Percentiles rank a stretch among this genome's conserved stretches.
phyloP scores from a whole-genome alignment of 2,329 filamentous ascomycete genomes.

The Graphiopsis chlorocephala region DNA sequence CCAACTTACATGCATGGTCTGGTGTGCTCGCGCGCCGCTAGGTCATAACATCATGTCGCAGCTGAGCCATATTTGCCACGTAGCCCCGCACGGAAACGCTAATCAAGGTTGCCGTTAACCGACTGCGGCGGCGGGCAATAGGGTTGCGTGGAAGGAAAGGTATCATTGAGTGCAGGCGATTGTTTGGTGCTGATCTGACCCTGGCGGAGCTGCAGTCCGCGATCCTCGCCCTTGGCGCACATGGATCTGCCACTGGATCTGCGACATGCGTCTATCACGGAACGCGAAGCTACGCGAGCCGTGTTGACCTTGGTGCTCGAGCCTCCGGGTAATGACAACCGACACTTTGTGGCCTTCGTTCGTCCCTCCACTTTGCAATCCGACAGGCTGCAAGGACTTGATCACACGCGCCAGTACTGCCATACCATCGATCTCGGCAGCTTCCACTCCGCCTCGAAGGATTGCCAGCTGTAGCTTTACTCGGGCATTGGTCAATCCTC shows the following conservation, averaged over 20 bases:
- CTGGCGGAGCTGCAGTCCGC: background rate
- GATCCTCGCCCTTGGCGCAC: background rate
- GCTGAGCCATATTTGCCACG: slow-evolving; percentile 14
- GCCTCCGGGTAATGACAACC: too few relatives aligned
- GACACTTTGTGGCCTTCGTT: too few relatives aligned
- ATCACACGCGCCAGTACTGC: too few relatives aligned
- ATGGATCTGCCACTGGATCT: background rate
- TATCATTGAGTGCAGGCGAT: background rate
- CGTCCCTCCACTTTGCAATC: too few relatives aligned
- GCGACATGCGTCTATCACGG: background rate
- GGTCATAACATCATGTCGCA: background rate
- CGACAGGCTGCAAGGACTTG: too few relatives aligned
- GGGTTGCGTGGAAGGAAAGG: background rate
- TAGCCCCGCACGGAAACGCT: slow-evolving; percentile 13
- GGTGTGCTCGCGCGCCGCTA: background rate
- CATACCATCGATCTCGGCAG: too few relatives aligned
- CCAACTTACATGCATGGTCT: background rate
- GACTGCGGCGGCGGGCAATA: background rate
- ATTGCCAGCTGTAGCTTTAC: too few relatives aligned
- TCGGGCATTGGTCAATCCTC: too few relatives aligned
- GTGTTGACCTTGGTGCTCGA: background rate
- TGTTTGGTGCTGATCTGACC: background rate
- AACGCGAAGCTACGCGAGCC: background rate
- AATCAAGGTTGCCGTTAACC: slow-evolving; percentile 9
- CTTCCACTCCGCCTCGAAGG: too few relatives aligned